These are phyloP conservation scores for Coniochaeta hoffmannii DNA, from an alignment of 2,329 filamentous ascomycete species.

Conservation along the genomic window DNA sequence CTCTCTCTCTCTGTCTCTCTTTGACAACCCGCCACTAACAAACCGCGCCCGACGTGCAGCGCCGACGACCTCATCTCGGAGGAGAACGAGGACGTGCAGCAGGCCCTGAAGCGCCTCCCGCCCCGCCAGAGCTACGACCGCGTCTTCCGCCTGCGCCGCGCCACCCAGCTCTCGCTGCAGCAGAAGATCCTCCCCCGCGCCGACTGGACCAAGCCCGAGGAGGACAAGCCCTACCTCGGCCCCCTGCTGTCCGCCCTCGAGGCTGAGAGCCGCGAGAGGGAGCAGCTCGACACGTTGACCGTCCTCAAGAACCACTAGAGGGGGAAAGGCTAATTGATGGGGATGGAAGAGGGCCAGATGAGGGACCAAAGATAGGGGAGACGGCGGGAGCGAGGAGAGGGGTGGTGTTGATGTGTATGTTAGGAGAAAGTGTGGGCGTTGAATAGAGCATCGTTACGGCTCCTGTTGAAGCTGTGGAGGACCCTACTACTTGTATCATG, in stretches of 20 bases:
- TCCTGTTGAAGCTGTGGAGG: background rate
- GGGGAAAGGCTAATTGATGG: no score
- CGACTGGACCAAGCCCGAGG: conserved; percentile 51
- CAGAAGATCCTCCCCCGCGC: conserved; percentile 58
- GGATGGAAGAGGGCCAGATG: background rate
- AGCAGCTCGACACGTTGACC: conserved; percentile 41
- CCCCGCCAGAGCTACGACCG: conserved; percentile 93
- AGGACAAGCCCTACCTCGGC: conserved; percentile 48
- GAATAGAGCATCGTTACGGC: background rate
- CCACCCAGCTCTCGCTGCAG: conserved; percentile 66
- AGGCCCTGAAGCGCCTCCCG: conserved; percentile 82
- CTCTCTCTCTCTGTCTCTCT: background rate
- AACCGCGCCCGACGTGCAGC: conserved; percentile 37
- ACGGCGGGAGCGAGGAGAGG: background rate
- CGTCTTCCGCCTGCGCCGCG: conserved; percentile 92
- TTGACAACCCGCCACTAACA: background rate
- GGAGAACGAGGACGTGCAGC: conserved; percentile 79
- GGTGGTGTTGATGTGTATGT: background rate
- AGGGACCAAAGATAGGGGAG: background rate
- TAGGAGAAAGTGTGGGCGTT: background rate
- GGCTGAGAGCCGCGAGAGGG: conserved; percentile 40
- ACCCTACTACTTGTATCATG: background rate
- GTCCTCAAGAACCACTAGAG: conserved; percentile 40
- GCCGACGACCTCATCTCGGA: conserved; percentile 93
- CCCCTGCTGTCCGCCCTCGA: conserved; percentile 45